phyloP scores from a whole-genome alignment of 192 early-diverging fungal genomes.

The Coemansia interrupta region DNA sequence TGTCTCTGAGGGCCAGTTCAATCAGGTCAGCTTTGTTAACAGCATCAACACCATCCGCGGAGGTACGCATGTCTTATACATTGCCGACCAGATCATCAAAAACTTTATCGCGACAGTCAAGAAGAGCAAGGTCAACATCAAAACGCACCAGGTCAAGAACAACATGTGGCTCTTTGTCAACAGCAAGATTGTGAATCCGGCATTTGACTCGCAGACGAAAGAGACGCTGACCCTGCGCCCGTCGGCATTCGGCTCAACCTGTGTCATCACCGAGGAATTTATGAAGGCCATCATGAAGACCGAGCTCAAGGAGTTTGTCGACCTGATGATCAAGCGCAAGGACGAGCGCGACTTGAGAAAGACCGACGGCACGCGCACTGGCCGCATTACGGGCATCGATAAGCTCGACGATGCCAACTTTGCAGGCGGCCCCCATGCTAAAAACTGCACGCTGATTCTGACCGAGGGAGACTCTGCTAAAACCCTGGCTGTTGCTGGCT shows the following conservation, averaged over 20 bases:
- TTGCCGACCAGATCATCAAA: constrained; percentile 75
- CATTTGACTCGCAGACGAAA: constrained; percentile 98
- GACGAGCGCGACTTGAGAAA: constrained; percentile 78
- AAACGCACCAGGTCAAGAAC: constrained; percentile 79
- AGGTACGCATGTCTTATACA: constrained; percentile 84
- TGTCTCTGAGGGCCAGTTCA: constrained; percentile 91
- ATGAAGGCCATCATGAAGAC: constrained; percentile 79
- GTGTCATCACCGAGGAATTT: constrained; percentile 71
- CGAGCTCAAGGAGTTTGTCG: constrained; percentile 79
- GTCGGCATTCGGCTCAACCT: constrained; percentile 78
- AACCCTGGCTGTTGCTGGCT: constrained; percentile 77
- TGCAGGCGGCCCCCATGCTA: constrained; percentile 71
- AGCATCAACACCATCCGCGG: constrained; percentile 92
- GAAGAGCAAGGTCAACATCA: constrained; percentile 69
- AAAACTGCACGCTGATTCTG: constrained; percentile 88
- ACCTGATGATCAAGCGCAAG: constrained; percentile 66
- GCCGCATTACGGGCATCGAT: constrained; percentile 70
- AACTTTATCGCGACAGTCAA: constrained; percentile 66
- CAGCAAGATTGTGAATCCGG: constrained; percentile 86
- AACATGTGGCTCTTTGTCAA: constrained; percentile 96
- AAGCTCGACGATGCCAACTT: constrained; percentile 95
- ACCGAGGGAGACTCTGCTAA: constrained; percentile 98
- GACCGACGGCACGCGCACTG: constrained; percentile 72
- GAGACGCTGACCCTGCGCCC: constrained; percentile 83
- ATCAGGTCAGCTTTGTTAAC: constrained; percentile 96